Conservation (phyloP, 192 early-diverging fungal species). For the Coemansia sp. region DNA sequence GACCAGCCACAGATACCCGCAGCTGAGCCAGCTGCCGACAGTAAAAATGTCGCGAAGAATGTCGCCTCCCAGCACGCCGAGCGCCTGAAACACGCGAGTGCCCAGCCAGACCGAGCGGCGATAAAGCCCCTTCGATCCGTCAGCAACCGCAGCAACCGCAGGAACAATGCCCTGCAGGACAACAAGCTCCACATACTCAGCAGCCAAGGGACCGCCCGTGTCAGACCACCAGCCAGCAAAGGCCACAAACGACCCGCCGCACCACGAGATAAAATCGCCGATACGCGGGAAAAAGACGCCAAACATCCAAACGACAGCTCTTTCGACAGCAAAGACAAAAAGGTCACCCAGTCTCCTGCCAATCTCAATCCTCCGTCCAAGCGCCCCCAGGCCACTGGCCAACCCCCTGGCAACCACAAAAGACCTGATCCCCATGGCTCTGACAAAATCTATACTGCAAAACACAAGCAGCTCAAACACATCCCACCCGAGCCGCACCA, state of each 20-base stretch:
- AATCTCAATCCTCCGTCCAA: constrained; percentile 14
- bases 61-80: constrained; percentile 18
- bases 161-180: constrained; percentile 28
- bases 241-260: neutral
- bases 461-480: constrained; percentile 45
- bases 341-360: constrained; percentile 10
- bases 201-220: constrained; percentile 18
- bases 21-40: constrained; percentile 2
- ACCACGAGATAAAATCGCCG: neutral
- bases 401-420: neutral
- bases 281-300: constrained; percentile 19
- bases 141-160: neutral
- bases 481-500: constrained; percentile 33
- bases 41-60: constrained; percentile 15
- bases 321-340: constrained; percentile 22
- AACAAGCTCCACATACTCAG: constrained; percentile 18
- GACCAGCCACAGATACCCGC: constrained; percentile 8
- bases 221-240: constrained; percentile 30
- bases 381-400: neutral
- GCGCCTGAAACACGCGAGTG: constrained; percentile 12
- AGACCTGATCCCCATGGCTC: neutral
- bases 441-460: constrained; percentile 27
- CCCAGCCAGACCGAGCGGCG: constrained; percentile 22
- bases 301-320: constrained; percentile 36
- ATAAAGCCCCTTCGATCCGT: neutral